A percentile compares a stretch with the other conserved stretches of the same genome.
These are phyloP conservation scores for Microglena sp. DNA, from an alignment of 139 green algal species.

Conservation along the genomic window DNA sequence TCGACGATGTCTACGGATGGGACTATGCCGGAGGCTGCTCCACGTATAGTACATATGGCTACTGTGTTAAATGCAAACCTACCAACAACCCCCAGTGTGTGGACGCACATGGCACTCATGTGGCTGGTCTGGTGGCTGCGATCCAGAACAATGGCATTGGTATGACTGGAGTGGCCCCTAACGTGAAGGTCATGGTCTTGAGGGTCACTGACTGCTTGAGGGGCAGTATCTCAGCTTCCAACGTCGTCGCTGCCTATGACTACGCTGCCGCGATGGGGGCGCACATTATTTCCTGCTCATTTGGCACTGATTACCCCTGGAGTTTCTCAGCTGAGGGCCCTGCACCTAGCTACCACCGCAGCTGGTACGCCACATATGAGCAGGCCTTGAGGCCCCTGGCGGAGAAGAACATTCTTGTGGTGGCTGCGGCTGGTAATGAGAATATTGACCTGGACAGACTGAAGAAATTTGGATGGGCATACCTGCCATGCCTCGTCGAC, in stretches of 20 bases:
- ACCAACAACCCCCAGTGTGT: neutral
- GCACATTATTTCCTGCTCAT: constrained; percentile 12
- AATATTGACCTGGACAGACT: constrained; percentile 11
- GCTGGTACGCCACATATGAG: constrained; percentile 1
- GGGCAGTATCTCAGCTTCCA: neutral
- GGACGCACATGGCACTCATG: constrained; percentile 9
- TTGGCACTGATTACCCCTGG: neutral
- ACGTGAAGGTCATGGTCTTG: constrained; percentile 11
- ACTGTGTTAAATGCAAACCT: neutral
- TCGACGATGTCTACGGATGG: constrained; percentile 14
- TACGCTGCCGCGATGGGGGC: constrained; percentile 12
- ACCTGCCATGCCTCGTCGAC: constrained; percentile 14
- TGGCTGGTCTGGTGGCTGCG: constrained; percentile 5
- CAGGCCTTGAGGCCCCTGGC: constrained; percentile 9
- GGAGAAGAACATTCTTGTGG: constrained; percentile 3
- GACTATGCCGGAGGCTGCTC: constrained; percentile 9
- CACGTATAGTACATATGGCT: neutral
- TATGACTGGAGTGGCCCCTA: constrained; percentile 4
- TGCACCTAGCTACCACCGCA: constrained; percentile 10
- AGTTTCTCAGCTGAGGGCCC: neutral
- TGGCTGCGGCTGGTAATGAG: constrained; percentile 17
- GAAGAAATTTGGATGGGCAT: neutral
- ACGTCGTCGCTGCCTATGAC: constrained; percentile 8
- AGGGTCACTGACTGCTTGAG: constrained; percentile 10
- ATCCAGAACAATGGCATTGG: constrained; percentile 7